A percentile compares a stretch with the other conserved stretches of the same genome.
Conservation (phyloP, 2,329 filamentous ascomycete genomes). For the Drechslerella stenobrocha region DNA sequence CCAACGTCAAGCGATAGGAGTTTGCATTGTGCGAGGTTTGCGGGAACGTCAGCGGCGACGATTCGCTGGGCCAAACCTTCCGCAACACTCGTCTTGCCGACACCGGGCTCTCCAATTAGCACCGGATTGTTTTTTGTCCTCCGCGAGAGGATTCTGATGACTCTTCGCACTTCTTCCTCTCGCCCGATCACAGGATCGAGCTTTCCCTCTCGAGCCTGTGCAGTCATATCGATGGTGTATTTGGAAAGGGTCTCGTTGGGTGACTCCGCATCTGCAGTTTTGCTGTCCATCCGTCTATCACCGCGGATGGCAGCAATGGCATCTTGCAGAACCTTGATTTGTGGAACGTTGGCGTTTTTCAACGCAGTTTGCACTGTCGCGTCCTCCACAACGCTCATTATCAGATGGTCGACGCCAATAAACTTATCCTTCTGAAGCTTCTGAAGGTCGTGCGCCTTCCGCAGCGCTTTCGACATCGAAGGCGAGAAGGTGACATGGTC, state of each 20-base stretch:
- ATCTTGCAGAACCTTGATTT: constrained; percentile 83
- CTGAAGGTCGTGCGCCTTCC: constrained; percentile 82
- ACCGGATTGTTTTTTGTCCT: constrained; percentile 99
- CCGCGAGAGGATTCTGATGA: constrained; percentile 86
- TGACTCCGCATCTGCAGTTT: constrained; percentile 83
- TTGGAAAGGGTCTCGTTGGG: constrained; percentile 95
- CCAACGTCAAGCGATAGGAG: constrained; percentile 94
- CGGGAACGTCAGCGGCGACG: constrained; percentile 93
- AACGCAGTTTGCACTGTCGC: constrained; percentile 71
- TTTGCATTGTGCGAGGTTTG: constrained; percentile 85
- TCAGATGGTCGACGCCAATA: constrained; percentile 92
- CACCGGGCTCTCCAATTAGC: constrained; percentile 94
- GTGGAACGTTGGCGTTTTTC: constrained; percentile 86
- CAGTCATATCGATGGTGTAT: constrained; percentile 98
- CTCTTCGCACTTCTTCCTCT: constrained; percentile 91
- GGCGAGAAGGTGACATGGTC: constrained; percentile 83
- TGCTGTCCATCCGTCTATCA: constrained; percentile 90
- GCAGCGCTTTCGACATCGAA: constrained; percentile 76
- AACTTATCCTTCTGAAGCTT: constrained; percentile 97
- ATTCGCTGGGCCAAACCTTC: constrained; percentile 94
- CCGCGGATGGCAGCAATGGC: constrained; percentile 91
- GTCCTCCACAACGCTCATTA: constrained; percentile 82
- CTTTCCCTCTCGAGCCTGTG: constrained; percentile 93
- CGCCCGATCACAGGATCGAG: constrained; percentile 96
- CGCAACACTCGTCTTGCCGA: constrained; percentile 96